Base-by-base conservation (phyloP, 2,329 filamentous ascomycete genomes). In the Tolypocladium nubicola region DNA sequence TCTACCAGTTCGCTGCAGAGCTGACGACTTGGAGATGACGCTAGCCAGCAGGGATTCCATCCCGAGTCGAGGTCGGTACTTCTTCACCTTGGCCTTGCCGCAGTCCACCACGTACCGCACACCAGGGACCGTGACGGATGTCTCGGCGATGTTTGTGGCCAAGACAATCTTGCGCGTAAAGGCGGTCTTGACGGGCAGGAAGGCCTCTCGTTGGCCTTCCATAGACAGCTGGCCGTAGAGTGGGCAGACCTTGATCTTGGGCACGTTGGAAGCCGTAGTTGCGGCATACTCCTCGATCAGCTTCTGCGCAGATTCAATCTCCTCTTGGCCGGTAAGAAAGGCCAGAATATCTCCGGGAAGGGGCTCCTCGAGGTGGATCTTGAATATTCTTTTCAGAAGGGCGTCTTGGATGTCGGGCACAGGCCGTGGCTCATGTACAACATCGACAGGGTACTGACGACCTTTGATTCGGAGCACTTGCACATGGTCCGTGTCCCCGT, bases 61-160 rank as follows among this genome's bases (percentile, higher is more conserved):
- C 6, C 91, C 92, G 0, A 97, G 79, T 0, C 86, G 82, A 19
- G 88, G 83, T 16, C 92, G 87, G 69, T 91, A 99, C 62, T 96
- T 88, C 73, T 97, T 97, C 62, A 95, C 82, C 69, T 99, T 99
- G 10, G 89, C 89, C 66, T 97, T 97, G 52, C 94, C 94, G 57
- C 89, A 89, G 68, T 99, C 94, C 23, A 99, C 81, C 11, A 99
- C 93, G 64, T 88, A 94, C 5, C 90, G 84, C 8, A 99, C 91
- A 2, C 94, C 94, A 0, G 93, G 88, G 0, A 99, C 92, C 0
- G 94, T 99, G 59, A 99, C 89, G 1, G 94, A 97, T 0, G 94
- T 97, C 71, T 99, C 94, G n/a, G 94, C 94, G 65, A 99, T 97
- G 67, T 99, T 99, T 16, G 94, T 99, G 0, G 92, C 87, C 0